phyloP scores from a whole-genome alignment of 768 basidiomycete genomes.

The Boletus rubescentipes region DNA sequence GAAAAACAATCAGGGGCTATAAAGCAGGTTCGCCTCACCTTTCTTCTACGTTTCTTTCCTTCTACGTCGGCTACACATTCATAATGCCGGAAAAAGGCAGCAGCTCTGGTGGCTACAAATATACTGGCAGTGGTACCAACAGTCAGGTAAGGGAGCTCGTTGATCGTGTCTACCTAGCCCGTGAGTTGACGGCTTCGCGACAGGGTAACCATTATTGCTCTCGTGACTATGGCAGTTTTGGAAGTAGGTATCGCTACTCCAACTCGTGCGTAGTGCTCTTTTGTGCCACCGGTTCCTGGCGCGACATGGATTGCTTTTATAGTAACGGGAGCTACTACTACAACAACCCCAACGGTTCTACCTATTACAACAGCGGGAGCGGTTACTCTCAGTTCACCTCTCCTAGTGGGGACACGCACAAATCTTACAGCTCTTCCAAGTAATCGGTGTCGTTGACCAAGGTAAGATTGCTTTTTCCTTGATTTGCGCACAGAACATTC shows the following conservation, averaged over 20 bases:
- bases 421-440: constrained; percentile 28
- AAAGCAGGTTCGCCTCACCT: background rate
- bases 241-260: constrained; percentile 59
- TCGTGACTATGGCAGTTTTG: constrained; percentile 45
- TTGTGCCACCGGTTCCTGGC: background rate
- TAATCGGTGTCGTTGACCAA: background rate
- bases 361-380: constrained; percentile 52
- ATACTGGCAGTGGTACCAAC: constrained; percentile 53
- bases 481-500: background rate
- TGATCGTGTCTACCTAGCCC: background rate
- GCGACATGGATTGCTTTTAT: constrained; percentile 2
- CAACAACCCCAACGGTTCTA: constrained; percentile 57
- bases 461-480: background rate
- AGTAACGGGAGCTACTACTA: constrained; percentile 65
- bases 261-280: constrained; percentile 42
- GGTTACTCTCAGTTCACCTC: constrained; percentile 54
- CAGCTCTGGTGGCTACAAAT: constrained; percentile 35
- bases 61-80: background rate
- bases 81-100: constrained; percentile 18
- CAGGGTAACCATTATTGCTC: constrained; percentile 65
- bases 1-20: constrained; percentile 14
- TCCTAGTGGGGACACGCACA: constrained; percentile 36
- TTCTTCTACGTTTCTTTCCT: background rate
- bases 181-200: background rate
- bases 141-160: constrained; percentile 37